phyloP scores from a whole-genome alignment of 1,284 basidiomycete species.

The Pseudomicrostroma phylloplanum region DNA sequence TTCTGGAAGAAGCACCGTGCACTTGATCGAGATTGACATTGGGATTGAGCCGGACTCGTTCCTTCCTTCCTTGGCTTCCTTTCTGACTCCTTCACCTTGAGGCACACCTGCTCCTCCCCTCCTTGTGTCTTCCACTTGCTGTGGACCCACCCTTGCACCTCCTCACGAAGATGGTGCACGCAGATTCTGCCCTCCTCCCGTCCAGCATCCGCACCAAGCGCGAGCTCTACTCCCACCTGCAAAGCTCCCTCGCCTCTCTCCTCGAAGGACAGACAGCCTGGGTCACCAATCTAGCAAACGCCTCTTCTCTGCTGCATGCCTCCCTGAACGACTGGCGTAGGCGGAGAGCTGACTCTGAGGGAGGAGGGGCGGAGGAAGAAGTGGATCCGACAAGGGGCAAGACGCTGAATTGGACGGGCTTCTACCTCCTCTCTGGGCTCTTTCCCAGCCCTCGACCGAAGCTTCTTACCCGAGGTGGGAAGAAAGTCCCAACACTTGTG shows the following conservation, averaged over 20 bases:
- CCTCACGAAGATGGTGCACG: constrained; percentile 20
- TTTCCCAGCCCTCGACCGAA: constrained; percentile 26
- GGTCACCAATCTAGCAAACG: constrained; percentile 46
- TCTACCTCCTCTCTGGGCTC: constrained; percentile 51
- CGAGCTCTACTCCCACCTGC: constrained; percentile 51
- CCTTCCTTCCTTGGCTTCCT: too few species aligned
- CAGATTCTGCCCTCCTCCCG: constrained; percentile 70
- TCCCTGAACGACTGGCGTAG: constrained; percentile 38
- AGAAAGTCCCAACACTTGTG: constrained; percentile 33
- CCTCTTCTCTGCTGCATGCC: constrained; percentile 38
- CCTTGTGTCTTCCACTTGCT: too few species aligned
- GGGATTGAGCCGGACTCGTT: too few species aligned
- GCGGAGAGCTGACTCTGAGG: constrained; percentile 15
- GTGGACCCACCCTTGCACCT: too few species aligned
- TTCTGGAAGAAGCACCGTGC: too few species aligned
- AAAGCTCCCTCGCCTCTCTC: constrained; percentile 34
- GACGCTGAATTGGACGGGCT: constrained; percentile 51
- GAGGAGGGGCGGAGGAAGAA: background rate
- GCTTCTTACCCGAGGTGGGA: background rate
- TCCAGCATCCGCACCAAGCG: constrained; percentile 31
- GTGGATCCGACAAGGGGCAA: constrained; percentile 15
- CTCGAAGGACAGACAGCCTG: constrained; percentile 42
- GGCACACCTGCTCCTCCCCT: too few species aligned
- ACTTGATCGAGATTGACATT: too few species aligned
- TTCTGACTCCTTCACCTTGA: too few species aligned